Evolutionary conservation across 257 asterid genomes (phyloP), one percentile per base, ranked within the genome.

Genomic region (Scutellaria galericulata): DNA sequence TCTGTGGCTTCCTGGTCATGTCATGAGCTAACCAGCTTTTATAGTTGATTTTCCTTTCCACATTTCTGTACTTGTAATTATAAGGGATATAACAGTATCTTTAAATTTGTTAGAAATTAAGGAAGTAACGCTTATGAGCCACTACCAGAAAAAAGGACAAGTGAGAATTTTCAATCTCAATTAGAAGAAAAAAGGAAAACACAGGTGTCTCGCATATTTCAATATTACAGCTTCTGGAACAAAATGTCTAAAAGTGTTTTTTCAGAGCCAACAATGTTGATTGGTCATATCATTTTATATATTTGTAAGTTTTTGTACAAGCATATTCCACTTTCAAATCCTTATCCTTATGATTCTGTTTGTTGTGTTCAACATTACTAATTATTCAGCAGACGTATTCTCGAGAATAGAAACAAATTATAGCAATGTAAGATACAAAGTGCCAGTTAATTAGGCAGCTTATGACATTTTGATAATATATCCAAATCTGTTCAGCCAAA

Each of bases 31-130:
- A 62, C 53, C 68, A 76, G 27, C 50, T 12, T 51, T 50, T 41
- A 60, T 41, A 54, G 66, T 42, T 40, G 10, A 41, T 7, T 53
- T 63, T 24, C 2, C 8, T 15, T 14, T 54, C 41, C 44, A 1
- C 72, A 27, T 75, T 66, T 74, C 39, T 20, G 15, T 27, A 55
- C 40, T 66, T 66, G 44, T 42, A 45, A 46, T 58, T 46, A n/a
- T 60, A 66, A 13, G 61, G 51, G 22, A 27, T 27, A 39, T 31
- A 31, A 31, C 37, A 31, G 37, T 31, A 31, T 31, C 37, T 31
- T 31, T 31, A 31, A 60, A 68, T 18, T 57, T 15, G 20, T 4
- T 39, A 5, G 14, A 39, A 10, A 50, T n/a, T 56, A 71, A 31
- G 27, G 54, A 35, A 20, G 48, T 15, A 31, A n/a, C 48, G 39